Base-by-base conservation (phyloP, 2,329 filamentous ascomycete genomes). In the Falciphora oryzae region DNA sequence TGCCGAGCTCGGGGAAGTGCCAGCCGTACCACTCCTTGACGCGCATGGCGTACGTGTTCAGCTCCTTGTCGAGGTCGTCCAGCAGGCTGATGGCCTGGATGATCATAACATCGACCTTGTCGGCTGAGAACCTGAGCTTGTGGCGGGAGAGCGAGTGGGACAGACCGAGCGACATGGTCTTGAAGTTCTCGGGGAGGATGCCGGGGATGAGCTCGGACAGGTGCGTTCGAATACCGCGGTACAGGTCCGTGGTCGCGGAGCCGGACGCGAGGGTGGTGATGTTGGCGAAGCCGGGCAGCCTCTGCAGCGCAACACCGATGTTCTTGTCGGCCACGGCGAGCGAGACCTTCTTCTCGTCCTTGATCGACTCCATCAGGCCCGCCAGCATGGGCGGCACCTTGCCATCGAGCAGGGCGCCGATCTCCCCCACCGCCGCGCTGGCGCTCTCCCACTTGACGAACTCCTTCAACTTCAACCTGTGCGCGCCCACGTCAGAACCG, bases 11-110 rank as follows among this genome's bases (percentile, higher is more conserved):
- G 57, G 95, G 95, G 83, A 98, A 99, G 80, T 98, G 95, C 95
- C 95, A 99, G 73, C 95, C 95, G 76, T 99, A 99, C 95, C 95
- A 99, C 79, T 99, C 95, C 87, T 98, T 98, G 67, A 97, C 93
- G 77, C 95, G 86, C 95, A 99, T 99, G 69, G 95, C 94, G 75
- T 97, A 98, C 71, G 92, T 95, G 83, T 99, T 99, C 69, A 99
- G 83, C 79, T 99, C 95, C 84, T 99, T 99, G 82, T 99, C 95
- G 67, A 99, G 82, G 69, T 99, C 95, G 75, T 99, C 95, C 60
- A 99, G 84, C 63, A 97, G 86, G 69, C 90, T 89, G 75, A 99
- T 95, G 65, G 93, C 93, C 80, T 99, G 95, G 65, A 99, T 93
- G 74, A 99, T 97, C 95, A 99, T 99, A 63, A 95, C 95, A 76